Evolutionary conservation across 176 grass and related monocot genomes (phyloP), one percentile per base, ranked within the genome.

Genomic region (Musa troglodytarum): DNA sequence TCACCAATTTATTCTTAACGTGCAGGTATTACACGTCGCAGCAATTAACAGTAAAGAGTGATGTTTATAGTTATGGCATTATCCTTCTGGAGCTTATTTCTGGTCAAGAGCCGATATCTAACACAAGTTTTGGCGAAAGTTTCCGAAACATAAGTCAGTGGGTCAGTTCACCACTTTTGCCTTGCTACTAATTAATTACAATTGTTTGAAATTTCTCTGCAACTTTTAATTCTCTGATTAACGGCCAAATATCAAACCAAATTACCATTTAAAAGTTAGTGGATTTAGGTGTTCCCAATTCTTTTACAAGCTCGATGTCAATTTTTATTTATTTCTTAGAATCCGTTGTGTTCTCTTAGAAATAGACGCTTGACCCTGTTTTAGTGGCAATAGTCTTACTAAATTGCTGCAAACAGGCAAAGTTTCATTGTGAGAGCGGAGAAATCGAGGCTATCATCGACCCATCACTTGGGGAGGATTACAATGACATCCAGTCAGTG

Each of bases 11-110:
- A 43, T 6, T 43, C 34, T 0, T 43, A 43, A 77, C 82, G 70
- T 16, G 21, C 81, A 99, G 95, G 88, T 99, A 99, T 81, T 99
- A 99, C 10, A 80, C 79, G 57, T 94, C 88, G 20, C 95, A 99
- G 86, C 95, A 99, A 74, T 77, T 99, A 43, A 99, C 95, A 52
- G 95, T 94, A 81, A 99, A 94, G 81, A 99, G 91, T 7, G 95
- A 99, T 64, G 81, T 99, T 49, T 99, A 92, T 53, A 99, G 95
- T 83, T 99, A 94, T 69, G 95, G 95, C 13, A 86, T 99, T 50
- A 99, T 99, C 77, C 64, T 99, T 50, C 88, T 99, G 1, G 91
- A 99, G 78, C 87, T 99, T 20, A 89, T 99, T 76, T 99, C 95
- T 15, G 95, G 95, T 77, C 95, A 94, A 1, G 95, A 99, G 56